These are phyloP conservation scores for Bromus sterilis DNA, from an alignment of 176 grass and related monocot species.

Conservation along the genomic window DNA sequence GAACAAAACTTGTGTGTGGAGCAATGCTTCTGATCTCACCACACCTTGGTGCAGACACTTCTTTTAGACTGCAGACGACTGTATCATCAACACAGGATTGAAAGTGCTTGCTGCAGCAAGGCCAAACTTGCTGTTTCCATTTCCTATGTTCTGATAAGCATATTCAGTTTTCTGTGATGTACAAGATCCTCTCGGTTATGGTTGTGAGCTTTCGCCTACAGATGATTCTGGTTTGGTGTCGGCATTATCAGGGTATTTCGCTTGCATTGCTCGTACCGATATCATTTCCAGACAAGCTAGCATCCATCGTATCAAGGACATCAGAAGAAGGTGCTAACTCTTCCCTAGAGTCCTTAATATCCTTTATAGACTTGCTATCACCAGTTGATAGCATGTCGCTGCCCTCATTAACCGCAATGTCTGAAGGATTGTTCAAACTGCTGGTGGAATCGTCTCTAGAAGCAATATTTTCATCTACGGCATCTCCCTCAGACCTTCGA, in stretches of 20 bases:
- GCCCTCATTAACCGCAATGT: constrained; percentile 4
- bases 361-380: background rate
- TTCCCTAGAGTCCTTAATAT: background rate
- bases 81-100: constrained; percentile 1
- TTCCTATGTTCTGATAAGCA: background rate
- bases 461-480: constrained; percentile 18
- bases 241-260: background rate
- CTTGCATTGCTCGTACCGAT: background rate
- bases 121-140: background rate
- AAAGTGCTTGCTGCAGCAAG: background rate
- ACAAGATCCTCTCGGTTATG: background rate
- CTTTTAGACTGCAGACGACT: background rate
- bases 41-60: background rate
- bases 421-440: constrained; percentile 14
- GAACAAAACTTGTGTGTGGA: background rate
- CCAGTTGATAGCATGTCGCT: background rate
- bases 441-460: constrained; percentile 1
- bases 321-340: constrained; percentile 3
- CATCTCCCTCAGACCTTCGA: constrained; percentile 1
- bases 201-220: background rate
- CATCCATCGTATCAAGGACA: background rate
- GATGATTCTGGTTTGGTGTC: background rate
- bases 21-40: background rate
- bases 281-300: background rate
- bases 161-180: background rate